A percentile compares a stretch with the other conserved stretches of the same genome.
Evolutionary conservation across 1,139 yeast genomes (phyloP).

Genomic region (Diutina rugosa): DNA sequence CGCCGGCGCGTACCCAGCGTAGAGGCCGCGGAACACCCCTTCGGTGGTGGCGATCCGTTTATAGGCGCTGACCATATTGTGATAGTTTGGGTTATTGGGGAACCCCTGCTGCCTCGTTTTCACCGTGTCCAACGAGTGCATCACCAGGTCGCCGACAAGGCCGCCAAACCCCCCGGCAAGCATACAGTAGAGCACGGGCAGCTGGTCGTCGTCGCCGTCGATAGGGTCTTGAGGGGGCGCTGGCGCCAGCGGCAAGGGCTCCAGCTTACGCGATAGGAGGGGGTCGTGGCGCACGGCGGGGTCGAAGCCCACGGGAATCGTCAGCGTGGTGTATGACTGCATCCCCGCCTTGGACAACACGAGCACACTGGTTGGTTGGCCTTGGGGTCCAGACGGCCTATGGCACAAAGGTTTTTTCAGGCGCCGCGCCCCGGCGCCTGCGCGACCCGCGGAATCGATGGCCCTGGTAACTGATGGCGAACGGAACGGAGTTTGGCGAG

Average conservation of each 20-base stretch:
- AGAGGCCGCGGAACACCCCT: conserved; percentile 74
- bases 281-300: not conserved
- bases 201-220: conserved; percentile 6
- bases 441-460: too few relatives aligned
- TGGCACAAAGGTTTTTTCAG: not conserved
- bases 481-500: too few relatives aligned
- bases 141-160: conserved; percentile 77
- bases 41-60: conserved; percentile 63
- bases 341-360: conserved; percentile 12
- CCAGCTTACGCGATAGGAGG: conserved; percentile 2
- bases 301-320: conserved; percentile 22
- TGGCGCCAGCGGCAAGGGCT: not conserved
- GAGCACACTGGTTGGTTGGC: not conserved
- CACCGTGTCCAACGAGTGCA: conserved; percentile 95
- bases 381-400: too few relatives aligned
- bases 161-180: conserved; percentile 95
- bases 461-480: too few relatives aligned
- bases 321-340: conserved; percentile 23
- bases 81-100: conserved; percentile 53
- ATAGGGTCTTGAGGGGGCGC: not conserved
- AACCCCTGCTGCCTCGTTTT: conserved; percentile 96
- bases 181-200: conserved; percentile 52
- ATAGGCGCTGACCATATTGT: conserved; percentile 57
- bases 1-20: conserved; percentile 89
- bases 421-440: not conserved